Conservation (phyloP, 1,284 basidiomycete genomes). For the Salmacisia buchloeana region DNA sequence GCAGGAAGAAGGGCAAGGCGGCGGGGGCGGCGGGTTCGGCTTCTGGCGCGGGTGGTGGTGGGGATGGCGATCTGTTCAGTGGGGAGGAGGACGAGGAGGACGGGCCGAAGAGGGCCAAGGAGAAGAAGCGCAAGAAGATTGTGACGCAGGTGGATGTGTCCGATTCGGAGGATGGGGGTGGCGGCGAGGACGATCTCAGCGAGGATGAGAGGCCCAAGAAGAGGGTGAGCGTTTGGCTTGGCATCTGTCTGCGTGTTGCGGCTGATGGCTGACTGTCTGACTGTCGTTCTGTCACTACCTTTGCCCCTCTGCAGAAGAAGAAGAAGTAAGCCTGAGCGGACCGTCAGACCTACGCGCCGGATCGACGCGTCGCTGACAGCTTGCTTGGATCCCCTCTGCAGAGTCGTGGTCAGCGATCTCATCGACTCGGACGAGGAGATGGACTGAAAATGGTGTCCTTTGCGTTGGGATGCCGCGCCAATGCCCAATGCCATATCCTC, state of each 20-base stretch:
- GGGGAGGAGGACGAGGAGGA: slow-evolving; percentile 6
- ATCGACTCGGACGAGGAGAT: slow-evolving; percentile 46
- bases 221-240: slow-evolving; percentile 11
- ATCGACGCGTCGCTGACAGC: not conserved
- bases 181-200: slow-evolving; percentile 8
- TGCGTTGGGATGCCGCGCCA: too few species aligned
- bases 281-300: not conserved
- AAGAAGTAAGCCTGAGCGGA: not conserved
- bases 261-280: not conserved
- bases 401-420: slow-evolving; percentile 27
- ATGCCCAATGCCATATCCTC: too few species aligned
- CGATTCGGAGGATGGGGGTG: slow-evolving; percentile 6
- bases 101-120: slow-evolving; percentile 13
- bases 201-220: slow-evolving; percentile 26
- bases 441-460: slow-evolving; percentile 10
- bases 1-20: slow-evolving; percentile 15
- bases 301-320: not conserved
- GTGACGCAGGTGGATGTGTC: slow-evolving; percentile 13
- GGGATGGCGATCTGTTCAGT: not conserved
- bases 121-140: slow-evolving; percentile 25
- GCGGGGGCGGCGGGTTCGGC: slow-evolving; percentile 9
- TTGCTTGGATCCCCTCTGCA: not conserved
- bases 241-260: not conserved
- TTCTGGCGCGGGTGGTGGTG: too few species aligned
- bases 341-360: not conserved